phyloP scores from a whole-genome alignment of 2,329 filamentous ascomycete genomes.

The Zymoseptoria tritici region DNA sequence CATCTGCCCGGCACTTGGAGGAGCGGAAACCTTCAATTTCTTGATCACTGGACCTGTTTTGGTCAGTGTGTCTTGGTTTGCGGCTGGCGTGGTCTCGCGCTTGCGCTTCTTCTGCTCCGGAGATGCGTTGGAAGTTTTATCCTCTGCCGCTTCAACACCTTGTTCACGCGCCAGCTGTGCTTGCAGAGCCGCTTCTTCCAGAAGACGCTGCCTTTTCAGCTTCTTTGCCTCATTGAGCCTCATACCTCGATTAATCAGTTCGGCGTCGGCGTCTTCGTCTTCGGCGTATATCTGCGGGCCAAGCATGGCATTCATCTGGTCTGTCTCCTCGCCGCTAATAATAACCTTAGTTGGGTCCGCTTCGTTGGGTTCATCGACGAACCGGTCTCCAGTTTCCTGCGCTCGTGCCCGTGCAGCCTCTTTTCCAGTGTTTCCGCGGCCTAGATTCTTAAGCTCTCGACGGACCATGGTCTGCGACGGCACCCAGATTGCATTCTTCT shows the following conservation, averaged over 20 bases:
- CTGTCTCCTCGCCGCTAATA: conserved; percentile 27
- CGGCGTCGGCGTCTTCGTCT: conserved; percentile 49
- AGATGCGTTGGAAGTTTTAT: conserved; percentile 4
- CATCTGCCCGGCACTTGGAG: conserved; percentile 4
- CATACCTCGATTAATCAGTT: conserved; percentile 65
- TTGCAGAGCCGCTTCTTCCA: conserved; percentile 39
- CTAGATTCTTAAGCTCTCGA: conserved; percentile 64
- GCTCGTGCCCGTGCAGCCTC: conserved; percentile 46
- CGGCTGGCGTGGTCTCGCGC: conserved; percentile 33
- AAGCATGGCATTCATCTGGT: conserved; percentile 27
- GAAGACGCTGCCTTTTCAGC: conserved; percentile 56
- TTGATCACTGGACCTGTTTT: conserved; percentile 24
- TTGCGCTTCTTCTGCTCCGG: conserved; percentile 46
- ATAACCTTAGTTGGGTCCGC: conserved; percentile 29
- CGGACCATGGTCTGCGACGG: conserved; percentile 82
- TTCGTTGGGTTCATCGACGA: conserved; percentile 51
- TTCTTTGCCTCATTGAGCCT: conserved; percentile 73
- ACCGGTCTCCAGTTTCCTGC: conserved; percentile 56
- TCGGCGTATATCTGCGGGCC: conserved; percentile 25
- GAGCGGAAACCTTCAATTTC: conserved; percentile 28
- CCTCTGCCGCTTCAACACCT: conserved; percentile 16
- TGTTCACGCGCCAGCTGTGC: conserved; percentile 29
- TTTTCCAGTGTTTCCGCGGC: conserved; percentile 45
- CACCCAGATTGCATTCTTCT: conserved; percentile 82
- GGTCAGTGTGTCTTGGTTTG: conserved; percentile 8